These are phyloP conservation scores for Ciborinia camelliae DNA, from an alignment of 2,329 filamentous ascomycete genomes.

Conservation along the genomic window DNA sequence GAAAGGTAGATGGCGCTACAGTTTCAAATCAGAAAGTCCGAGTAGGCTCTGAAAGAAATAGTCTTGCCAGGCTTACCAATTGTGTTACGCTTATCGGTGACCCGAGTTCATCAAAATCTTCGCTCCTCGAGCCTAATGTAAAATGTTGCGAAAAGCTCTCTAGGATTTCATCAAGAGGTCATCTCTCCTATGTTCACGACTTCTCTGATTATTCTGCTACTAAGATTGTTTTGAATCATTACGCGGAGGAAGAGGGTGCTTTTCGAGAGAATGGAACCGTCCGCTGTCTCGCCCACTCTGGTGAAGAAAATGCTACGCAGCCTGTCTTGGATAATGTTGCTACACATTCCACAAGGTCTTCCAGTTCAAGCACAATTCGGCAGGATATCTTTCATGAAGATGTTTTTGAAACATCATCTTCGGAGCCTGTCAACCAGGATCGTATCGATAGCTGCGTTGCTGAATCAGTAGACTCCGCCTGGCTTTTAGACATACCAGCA, in stretches of 20 bases:
- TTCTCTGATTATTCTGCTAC: conserved; percentile 30
- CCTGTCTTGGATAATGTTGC: background rate
- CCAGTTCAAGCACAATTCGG: background rate
- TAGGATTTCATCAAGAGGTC: conserved; percentile 4
- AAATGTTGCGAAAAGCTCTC: conserved; percentile 13
- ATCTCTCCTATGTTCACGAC: conserved; percentile 33
- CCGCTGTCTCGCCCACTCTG: background rate
- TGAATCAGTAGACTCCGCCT: background rate
- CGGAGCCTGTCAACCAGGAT: background rate
- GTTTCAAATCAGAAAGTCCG: background rate
- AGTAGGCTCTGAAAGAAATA: background rate
- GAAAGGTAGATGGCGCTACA: conserved; percentile 2
- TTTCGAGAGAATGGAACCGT: conserved; percentile 8
- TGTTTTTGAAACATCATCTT: background rate
- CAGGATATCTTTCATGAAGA: background rate
- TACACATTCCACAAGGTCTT: background rate
- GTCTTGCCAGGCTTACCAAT: background rate
- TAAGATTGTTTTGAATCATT: conserved; percentile 30
- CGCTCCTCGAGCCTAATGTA: background rate
- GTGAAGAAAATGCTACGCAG: background rate
- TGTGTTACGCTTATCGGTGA: background rate
- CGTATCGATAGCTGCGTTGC: background rate
- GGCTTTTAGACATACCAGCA: background rate
- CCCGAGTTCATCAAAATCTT: background rate
- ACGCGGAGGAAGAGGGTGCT: conserved; percentile 26